Evolutionary conservation across 495 filamentous ascomycete species (phyloP).

Genomic region (Cairneyella variabilis): DNA sequence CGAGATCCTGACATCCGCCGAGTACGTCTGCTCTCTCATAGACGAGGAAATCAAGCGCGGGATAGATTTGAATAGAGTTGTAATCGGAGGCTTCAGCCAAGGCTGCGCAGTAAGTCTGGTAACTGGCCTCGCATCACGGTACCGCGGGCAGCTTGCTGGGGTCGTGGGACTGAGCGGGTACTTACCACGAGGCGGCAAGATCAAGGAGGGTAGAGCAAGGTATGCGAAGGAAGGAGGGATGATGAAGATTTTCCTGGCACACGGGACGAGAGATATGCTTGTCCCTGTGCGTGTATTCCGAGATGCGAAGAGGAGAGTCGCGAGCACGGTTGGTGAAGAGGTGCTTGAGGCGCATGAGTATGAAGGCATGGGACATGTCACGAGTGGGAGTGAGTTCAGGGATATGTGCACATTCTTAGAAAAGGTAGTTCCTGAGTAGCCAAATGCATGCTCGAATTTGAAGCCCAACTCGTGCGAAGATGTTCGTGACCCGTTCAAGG

Average conservation of each 20-base stretch:
- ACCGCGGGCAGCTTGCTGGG: slow-evolving; percentile 32
- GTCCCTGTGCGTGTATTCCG: slow-evolving; percentile 22
- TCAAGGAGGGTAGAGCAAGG: neutral
- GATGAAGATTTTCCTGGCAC: slow-evolving; percentile 21
- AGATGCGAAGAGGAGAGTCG: slow-evolving; percentile 16
- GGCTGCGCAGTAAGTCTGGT: slow-evolving; percentile 37
- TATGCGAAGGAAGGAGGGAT: slow-evolving; percentile 3
- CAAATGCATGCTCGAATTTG: too few relatives aligned
- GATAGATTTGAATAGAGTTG: slow-evolving; percentile 32
- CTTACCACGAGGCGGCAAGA: slow-evolving; percentile 26
- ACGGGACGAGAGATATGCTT: slow-evolving; percentile 24
- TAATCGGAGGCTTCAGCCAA: slow-evolving; percentile 41
- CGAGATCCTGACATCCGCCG: slow-evolving; percentile 32
- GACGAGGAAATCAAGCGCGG: slow-evolving; percentile 33
- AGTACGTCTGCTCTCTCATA: slow-evolving; percentile 35
- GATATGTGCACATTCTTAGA: slow-evolving; percentile 23
- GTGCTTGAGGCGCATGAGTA: slow-evolving; percentile 14
- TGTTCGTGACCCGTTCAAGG: too few relatives aligned
- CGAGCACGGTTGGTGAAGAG: slow-evolving; percentile 11
- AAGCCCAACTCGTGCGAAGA: too few relatives aligned
- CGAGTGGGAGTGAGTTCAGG: slow-evolving; percentile 13
- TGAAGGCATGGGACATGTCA: slow-evolving; percentile 20
- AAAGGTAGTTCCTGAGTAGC: slow-evolving; percentile 14
- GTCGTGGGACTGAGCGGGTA: slow-evolving; percentile 38
- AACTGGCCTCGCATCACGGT: slow-evolving; percentile 31